Base-by-base conservation (phyloP, 1,284 basidiomycete genomes). In the Heterobasidion parviporum region DNA sequence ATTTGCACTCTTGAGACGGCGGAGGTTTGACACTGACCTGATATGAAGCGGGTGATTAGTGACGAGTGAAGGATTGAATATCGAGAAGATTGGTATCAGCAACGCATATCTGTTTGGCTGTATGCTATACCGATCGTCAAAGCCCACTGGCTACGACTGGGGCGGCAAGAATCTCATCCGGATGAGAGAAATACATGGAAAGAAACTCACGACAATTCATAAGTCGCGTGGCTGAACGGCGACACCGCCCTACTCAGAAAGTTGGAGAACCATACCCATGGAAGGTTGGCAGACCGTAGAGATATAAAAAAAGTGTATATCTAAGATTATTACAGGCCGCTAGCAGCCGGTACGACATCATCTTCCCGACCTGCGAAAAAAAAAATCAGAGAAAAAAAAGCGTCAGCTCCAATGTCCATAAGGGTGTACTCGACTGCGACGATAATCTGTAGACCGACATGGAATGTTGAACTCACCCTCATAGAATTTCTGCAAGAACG, bases 401-500 rank as follows among this genome's bases (percentile, higher is more conserved):
- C 7, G 43, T 12, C 26, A 18, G 15, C 18, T 35, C 6, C 4
- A 38, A 50, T 12, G 41, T 16, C 41, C 41, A 44, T 14, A 44
- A 44, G 0, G 4, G 26, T 4, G 8, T 6, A 6, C 41, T 16
- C 41, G 16, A 16, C 14, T 44, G 14, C 6, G 16, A 14, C 12
- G 7, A 14, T 4, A 26, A 49, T 12, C 12, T n/a, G n/a, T 12
- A 12, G 18, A 15, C 47, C 41, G n/a, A 57, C 54, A 38, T 35
- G 33, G 8, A n/a, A 57, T 36, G 33, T 50, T 6, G 33, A 34
- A 76, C 83, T 53, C 66, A 88, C 88, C 89, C 67, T 89, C 87
- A 58, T 87, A 88, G 70, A 94, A 94, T 75, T 85, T 90, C 70
- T 93, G 81, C 76, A 94, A 74, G 70, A 94, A 94, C 16, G 85